Evolutionary conservation across 768 basidiomycete species (phyloP), one percentile per base, ranked within the genome.

Genomic region (Panaeolus papilionaceus): DNA sequence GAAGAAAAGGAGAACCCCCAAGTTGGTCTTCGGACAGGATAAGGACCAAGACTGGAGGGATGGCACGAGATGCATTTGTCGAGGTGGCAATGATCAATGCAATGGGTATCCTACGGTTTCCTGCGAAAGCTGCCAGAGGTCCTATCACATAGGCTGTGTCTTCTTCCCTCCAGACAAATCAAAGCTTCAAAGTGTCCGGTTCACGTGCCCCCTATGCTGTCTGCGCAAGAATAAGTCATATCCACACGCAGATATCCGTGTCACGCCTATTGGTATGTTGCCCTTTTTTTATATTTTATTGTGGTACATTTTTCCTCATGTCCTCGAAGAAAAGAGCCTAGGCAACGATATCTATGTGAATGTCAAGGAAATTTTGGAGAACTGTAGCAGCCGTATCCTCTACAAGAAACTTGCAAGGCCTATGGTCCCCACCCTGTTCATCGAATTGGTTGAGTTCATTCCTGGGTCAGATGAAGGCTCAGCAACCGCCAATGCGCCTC

Each of bases 31-130:
- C 72, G 90, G 91, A 16, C 92, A 92, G 73, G 93, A 94, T 72
- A 76, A 88, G 44, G 92, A 94, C 74, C 77, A 82, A 37, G 90
- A 93, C 72, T 92, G 91, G 87, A 70, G 77, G 6, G 93, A 94
- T 72, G 86, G 87, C 38, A 93, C 92, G 33, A 86, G 92, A 33
- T 94, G 93, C 78, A 91, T 94, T 67, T 94, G 93, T 76, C 82
- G 93, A 62, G 92, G 92, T 16, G 84, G 87, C 38, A 91, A 87
- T 3, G 73, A 78, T 8, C 90, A 89, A 75, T 77, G 90, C 37
- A 78, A 89, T 64, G 80, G 84, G 68, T 89, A 88, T 72, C 88
- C 88, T 3, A 83, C 84, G 26, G 87, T 94, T 12, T 84, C 86
- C 66, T 95, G 93, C 75, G 88, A 89, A 61, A 74, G 77, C 0